phyloP scores from a whole-genome alignment of 2,329 filamentous ascomycete genomes.

The Aspergillus sclerotialis region DNA sequence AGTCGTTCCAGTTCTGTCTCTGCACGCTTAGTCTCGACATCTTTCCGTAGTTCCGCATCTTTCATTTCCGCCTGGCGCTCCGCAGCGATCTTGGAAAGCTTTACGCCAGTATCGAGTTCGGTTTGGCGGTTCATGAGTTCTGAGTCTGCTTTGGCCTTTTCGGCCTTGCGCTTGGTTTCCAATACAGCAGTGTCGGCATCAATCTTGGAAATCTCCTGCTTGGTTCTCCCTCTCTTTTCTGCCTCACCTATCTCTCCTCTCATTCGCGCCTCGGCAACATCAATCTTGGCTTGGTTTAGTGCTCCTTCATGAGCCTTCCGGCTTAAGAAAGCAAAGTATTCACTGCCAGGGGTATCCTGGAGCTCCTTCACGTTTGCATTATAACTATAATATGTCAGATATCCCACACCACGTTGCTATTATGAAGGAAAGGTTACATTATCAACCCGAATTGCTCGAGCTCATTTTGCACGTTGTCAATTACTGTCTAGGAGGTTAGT shows the following conservation, averaged over 20 bases:
- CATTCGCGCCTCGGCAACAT: conserved; percentile 53
- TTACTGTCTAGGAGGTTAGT: conserved; percentile 41
- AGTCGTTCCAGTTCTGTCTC: conserved; percentile 74
- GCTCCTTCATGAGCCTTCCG: conserved; percentile 81
- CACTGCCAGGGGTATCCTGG: conserved; percentile 71
- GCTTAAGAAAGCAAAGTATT: conserved; percentile 75
- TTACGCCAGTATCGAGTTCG: conserved; percentile 64
- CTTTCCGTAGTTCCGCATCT: conserved; percentile 73
- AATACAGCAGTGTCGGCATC: conserved; percentile 76
- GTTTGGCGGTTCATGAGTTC: conserved; percentile 67
- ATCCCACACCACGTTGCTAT: conserved; percentile 1
- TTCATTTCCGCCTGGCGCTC: conserved; percentile 64
- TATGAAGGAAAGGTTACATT: conserved; percentile 42
- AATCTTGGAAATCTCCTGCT: conserved; percentile 83
- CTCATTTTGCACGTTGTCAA: conserved; percentile 69
- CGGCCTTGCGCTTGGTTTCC: conserved; percentile 76
- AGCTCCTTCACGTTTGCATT: conserved; percentile 80
- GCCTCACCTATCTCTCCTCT: conserved; percentile 61
- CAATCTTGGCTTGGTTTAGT: conserved; percentile 66
- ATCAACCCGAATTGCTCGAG: conserved; percentile 72
- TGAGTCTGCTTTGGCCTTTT: conserved; percentile 72
- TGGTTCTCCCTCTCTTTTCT: conserved; percentile 69
- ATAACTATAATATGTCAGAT: conserved; percentile 38
- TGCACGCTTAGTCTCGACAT: conserved; percentile 70
- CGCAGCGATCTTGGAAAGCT: conserved; percentile 68